phyloP scores from a whole-genome alignment of 495 filamentous ascomycete genomes.

The Lophiostoma macrostomum region DNA sequence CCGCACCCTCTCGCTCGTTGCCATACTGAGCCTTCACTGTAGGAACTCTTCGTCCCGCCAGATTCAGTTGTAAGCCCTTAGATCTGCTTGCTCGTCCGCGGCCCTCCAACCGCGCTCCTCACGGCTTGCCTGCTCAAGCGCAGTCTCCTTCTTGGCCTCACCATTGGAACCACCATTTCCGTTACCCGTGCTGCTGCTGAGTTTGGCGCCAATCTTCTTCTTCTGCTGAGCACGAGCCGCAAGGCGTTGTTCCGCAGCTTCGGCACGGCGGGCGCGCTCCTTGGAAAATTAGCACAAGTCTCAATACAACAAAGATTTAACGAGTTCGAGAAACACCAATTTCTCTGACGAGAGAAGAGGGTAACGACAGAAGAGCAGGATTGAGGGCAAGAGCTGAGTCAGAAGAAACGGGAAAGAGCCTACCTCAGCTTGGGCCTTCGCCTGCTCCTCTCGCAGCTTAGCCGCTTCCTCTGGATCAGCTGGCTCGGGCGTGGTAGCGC shows the following conservation, averaged over 20 bases:
- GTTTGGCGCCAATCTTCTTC: too few relatives aligned
- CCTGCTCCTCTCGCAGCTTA: background rate
- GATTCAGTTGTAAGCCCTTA: slow-evolving; percentile 25
- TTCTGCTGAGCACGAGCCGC: slow-evolving; percentile 2
- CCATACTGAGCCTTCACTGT: too few relatives aligned
- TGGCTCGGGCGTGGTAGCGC: slow-evolving; percentile 10
- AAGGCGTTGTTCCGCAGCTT: slow-evolving; percentile 19
- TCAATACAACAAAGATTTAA: too few relatives aligned
- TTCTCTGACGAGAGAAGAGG: background rate
- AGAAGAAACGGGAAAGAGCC: background rate
- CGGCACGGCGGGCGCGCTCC: slow-evolving; percentile 19
- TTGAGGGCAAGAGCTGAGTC: background rate
- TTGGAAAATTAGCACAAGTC: background rate
- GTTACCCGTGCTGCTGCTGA: background rate
- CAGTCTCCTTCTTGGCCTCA: slow-evolving; percentile 6
- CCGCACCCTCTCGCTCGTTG: too few relatives aligned
- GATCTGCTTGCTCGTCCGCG: slow-evolving; percentile 14
- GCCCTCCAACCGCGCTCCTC: slow-evolving; percentile 27
- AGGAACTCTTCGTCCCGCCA: too few relatives aligned
- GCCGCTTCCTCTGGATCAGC: slow-evolving; percentile 6
- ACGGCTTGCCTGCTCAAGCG: slow-evolving; percentile 16
- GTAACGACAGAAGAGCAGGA: background rate
- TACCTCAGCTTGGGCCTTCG: slow-evolving; percentile 18
- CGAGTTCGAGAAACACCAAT: background rate
- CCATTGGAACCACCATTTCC: background rate